A percentile compares a stretch with the other conserved stretches of the same genome.
These are phyloP conservation scores for Crithidia fasciculata DNA, from an alignment of 208 protist species.

Conservation along the genomic window DNA sequence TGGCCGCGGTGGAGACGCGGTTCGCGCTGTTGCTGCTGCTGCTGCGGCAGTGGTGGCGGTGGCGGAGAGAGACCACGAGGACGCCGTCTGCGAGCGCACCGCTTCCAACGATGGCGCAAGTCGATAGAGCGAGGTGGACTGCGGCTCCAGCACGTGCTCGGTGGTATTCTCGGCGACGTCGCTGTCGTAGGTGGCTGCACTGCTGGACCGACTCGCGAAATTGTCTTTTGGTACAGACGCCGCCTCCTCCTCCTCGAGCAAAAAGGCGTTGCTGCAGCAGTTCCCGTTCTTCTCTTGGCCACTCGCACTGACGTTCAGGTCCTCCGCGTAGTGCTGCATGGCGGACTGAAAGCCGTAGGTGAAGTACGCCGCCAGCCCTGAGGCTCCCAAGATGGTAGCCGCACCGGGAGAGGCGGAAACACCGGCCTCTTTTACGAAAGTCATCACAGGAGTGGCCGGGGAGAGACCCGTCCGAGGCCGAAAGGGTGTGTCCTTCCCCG, in stretches of 20 bases:
- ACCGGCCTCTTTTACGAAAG: too few species aligned
- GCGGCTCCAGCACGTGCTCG: slow-evolving; percentile 3
- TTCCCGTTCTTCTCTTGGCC: too few species aligned
- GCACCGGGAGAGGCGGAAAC: not conserved
- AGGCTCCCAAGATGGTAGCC: slow-evolving; percentile 15
- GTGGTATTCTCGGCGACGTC: not conserved
- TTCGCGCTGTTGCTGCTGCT: not conserved
- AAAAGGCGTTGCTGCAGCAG: too few species aligned
- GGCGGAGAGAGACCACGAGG: too few species aligned
- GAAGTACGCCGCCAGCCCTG: slow-evolving; percentile 21
- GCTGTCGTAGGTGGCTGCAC: slow-evolving; percentile 29
- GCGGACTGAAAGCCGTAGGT: slow-evolving; percentile 32
- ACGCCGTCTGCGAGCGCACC: too few species aligned
- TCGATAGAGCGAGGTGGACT: slow-evolving; percentile 26
- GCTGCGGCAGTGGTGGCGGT: not conserved
- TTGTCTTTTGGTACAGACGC: too few species aligned
- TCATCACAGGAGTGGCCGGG: too few species aligned
- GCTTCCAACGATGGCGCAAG: not conserved
- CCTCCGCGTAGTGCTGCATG: slow-evolving; percentile 21
- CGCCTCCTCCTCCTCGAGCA: too few species aligned
- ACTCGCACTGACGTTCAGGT: not conserved
- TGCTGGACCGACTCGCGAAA: slow-evolving; percentile 1
- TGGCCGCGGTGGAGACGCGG: too few species aligned
- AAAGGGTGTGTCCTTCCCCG: too few species aligned
- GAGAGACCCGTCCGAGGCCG: too few species aligned